A percentile compares a stretch with the other conserved stretches of the same genome.
phyloP scores from a whole-genome alignment of 2,329 filamentous ascomycete genomes.

The Colletotrichum sublineola region DNA sequence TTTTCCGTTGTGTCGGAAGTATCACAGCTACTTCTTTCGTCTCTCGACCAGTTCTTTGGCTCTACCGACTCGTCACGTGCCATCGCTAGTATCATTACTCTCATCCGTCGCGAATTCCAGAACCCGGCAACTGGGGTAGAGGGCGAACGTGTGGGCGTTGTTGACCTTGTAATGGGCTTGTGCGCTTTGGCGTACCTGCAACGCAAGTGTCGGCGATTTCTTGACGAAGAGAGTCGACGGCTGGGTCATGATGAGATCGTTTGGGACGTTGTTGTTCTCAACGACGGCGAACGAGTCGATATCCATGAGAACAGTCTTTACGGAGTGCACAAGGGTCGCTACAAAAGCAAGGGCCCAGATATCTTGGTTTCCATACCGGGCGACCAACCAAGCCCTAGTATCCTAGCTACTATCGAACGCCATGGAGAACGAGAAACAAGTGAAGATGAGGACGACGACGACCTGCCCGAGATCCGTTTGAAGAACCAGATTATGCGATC shows the following conservation, averaged over 20 bases:
- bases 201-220: slow-evolving; percentile 64
- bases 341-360: slow-evolving; percentile 42
- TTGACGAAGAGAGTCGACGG: slow-evolving; percentile 63
- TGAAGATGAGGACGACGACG: slow-evolving; percentile 56
- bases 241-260: slow-evolving; percentile 68
- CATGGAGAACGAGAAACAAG: slow-evolving; percentile 48
- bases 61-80: slow-evolving; percentile 78
- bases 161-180: slow-evolving; percentile 72
- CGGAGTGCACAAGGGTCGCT: slow-evolving; percentile 48
- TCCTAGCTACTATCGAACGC: slow-evolving; percentile 54
- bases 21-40: slow-evolving; percentile 69
- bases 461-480: slow-evolving; percentile 60
- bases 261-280: slow-evolving; percentile 76
- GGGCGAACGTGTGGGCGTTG: slow-evolving; percentile 71
- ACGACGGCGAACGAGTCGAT: slow-evolving; percentile 70
- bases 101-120: slow-evolving; percentile 74
- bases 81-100: slow-evolving; percentile 74
- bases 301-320: slow-evolving; percentile 58
- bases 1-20: slow-evolving; percentile 67
- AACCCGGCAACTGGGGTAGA: slow-evolving; percentile 71
- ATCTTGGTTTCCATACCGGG: slow-evolving; percentile 45
- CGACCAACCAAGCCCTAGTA: slow-evolving; percentile 44
- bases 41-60: slow-evolving; percentile 74
- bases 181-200: slow-evolving; percentile 74
- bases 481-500: slow-evolving; percentile 68